These are phyloP conservation scores for Aspergillus bombycis DNA, from an alignment of 2,329 filamentous ascomycete species.

Conservation along the genomic window DNA sequence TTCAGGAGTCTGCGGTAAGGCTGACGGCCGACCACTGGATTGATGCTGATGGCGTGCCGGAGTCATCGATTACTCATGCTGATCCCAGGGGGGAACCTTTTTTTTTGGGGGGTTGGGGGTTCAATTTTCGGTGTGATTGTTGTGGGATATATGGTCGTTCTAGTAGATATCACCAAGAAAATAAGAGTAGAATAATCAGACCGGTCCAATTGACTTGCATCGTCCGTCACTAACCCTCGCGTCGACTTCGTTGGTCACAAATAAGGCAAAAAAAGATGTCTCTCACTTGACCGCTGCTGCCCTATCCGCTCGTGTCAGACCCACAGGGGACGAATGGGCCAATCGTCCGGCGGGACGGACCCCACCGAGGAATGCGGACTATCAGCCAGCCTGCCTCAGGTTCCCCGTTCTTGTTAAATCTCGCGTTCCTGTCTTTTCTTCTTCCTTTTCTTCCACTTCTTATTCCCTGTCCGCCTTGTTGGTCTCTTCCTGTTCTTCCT, in stretches of 20 bases:
- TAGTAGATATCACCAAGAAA: background rate
- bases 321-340: conserved; percentile 5
- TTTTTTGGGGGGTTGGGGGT: too few relatives aligned
- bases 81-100: background rate
- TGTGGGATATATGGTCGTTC: background rate
- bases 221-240: background rate
- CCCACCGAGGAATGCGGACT: background rate
- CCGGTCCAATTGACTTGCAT: background rate
- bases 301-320: conserved; percentile 15
- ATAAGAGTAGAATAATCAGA: background rate
- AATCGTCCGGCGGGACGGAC: background rate
- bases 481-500: background rate
- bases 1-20: background rate
- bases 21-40: background rate
- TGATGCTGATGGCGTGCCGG: background rate
- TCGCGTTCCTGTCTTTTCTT: conserved; percentile 9
- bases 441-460: conserved; percentile 1
- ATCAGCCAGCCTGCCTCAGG: conserved; percentile 9
- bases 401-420: conserved; percentile 7
- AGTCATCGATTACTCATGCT: background rate
- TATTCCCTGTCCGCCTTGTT: background rate
- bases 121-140: background rate
- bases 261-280: background rate
- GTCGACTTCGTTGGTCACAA: background rate
- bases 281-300: conserved; percentile 8